Evolutionary conservation across 306 rosid genomes (phyloP), one percentile per base, ranked within the genome.

Genomic region (Alnus glutinosa): DNA sequence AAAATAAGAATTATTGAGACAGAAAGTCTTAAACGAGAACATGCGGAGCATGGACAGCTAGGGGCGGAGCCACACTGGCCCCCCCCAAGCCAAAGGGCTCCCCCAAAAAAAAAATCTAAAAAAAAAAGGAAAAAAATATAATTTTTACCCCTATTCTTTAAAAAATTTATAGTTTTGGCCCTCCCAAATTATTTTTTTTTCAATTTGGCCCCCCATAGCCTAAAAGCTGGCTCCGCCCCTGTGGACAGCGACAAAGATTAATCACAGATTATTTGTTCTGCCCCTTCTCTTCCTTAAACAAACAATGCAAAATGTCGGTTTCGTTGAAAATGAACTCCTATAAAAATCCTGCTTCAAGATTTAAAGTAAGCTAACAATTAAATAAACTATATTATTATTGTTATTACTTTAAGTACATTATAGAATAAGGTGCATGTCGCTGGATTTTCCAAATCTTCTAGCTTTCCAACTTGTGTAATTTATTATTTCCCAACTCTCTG

Each of bases 231-330:
- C n/a, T n/a, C n/a, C n/a, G n/a, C n/a, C n/a, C n/a, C n/a, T n/a
- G n/a, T n/a, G 83, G 74, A 70, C 78, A 74, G 76, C 73, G 83
- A 83, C 89, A 80, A 73, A 74, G 84, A 80, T 80, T 80, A 80
- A 86, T 80, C 82, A 85, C 79, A 64, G 34, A 19, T 71, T 71
- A 61, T 77, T 19, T 37, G 51, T 42, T 71, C 55, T 69, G 55
- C 34, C 57, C 18, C 23, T 78, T 73, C 75, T 73, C 61, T 47
- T 39, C 18, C 30, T 30, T 77, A 30, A 48, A 72, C 66, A 32
- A 73, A 46, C 61, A 34, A 61, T 16, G 11, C 55, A 37, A 52
- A 81, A 71, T 72, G 80, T 79, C 78, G 83, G 78, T 79, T 75
- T 83, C 75, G 16, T 79, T 70, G 83, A 79, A 79, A 83, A 70